These are phyloP conservation scores for Colletotrichum somersetense DNA, from an alignment of 2,329 filamentous ascomycete species.

Conservation along the genomic window DNA sequence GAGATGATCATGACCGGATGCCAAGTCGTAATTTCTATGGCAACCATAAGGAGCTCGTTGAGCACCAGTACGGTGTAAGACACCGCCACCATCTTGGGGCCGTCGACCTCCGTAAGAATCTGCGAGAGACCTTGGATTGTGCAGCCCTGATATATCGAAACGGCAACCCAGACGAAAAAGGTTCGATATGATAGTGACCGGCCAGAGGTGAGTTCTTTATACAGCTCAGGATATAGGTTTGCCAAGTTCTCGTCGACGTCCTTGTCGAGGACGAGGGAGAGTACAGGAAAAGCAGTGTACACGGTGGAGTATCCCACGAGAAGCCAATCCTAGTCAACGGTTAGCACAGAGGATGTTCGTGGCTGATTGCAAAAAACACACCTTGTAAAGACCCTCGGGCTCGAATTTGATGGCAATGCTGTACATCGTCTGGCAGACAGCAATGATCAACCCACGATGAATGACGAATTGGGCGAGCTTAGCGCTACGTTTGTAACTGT, in stretches of 20 bases:
- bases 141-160: slow-evolving; percentile 94
- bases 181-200: slow-evolving; percentile 90
- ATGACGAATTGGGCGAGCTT: slow-evolving; percentile 99
- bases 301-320: slow-evolving; percentile 96
- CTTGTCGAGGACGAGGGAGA: slow-evolving; percentile 92
- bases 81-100: slow-evolving; percentile 84
- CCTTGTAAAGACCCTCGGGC: slow-evolving; percentile 91
- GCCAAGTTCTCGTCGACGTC: slow-evolving; percentile 95
- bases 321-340: slow-evolving; percentile 79
- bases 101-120: slow-evolving; percentile 83
- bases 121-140: slow-evolving; percentile 97
- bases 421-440: slow-evolving; percentile 97
- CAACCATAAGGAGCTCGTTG: slow-evolving; percentile 98
- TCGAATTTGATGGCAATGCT: slow-evolving; percentile 93
- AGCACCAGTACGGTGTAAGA: slow-evolving; percentile 92
- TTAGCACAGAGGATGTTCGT: slow-evolving; percentile 42
- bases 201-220: slow-evolving; percentile 94
- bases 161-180: slow-evolving; percentile 96
- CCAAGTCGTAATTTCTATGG: slow-evolving; percentile 96
- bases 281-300: slow-evolving; percentile 93
- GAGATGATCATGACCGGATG: slow-evolving; percentile 90
- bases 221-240: slow-evolving; percentile 95
- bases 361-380: slow-evolving; percentile 51
- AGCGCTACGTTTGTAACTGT: slow-evolving; percentile 95
- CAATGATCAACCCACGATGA: slow-evolving; percentile 94